These are phyloP conservation scores for Leersia perrieri DNA, from an alignment of 176 grass and related monocot species.

Conservation along the genomic window DNA sequence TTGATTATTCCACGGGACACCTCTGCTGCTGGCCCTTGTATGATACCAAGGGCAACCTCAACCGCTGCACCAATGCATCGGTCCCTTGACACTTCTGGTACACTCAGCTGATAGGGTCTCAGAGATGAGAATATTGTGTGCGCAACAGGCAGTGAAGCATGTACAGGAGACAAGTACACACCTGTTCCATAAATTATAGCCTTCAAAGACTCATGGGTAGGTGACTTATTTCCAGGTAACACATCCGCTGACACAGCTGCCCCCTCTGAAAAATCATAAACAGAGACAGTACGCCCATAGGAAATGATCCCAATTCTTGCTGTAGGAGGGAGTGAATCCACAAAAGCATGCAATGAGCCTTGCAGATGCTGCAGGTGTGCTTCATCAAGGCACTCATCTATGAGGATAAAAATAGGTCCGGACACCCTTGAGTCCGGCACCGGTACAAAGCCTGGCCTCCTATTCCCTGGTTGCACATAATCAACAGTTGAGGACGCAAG, in stretches of 20 bases:
- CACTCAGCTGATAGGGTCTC: conserved; percentile 66
- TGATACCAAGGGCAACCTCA: conserved; percentile 83
- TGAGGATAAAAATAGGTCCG: conserved; percentile 80
- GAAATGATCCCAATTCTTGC: conserved; percentile 84
- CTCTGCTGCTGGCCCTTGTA: conserved; percentile 81
- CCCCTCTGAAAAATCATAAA: conserved; percentile 97
- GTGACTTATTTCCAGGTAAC: conserved; percentile 78
- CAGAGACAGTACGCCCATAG: conserved; percentile 85
- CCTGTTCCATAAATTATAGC: conserved; percentile 82
- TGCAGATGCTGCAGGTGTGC: conserved; percentile 90
- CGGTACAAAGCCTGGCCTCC: conserved; percentile 66
- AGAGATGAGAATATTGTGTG: conserved; percentile 96
- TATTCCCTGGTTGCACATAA: conserved; percentile 76
- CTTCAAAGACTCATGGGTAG: conserved; percentile 76
- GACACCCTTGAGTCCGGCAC: conserved; percentile 69
- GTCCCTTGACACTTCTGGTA: conserved; percentile 80
- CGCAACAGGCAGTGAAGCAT: conserved; percentile 82
- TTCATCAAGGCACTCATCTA: conserved; percentile 94
- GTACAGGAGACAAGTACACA: conserved; percentile 80
- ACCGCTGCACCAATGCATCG: conserved; percentile 89
- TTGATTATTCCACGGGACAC: conserved; percentile 88
- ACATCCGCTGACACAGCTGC: conserved; percentile 71
- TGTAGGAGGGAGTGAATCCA: conserved; percentile 72
- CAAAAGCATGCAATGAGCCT: conserved; percentile 97
- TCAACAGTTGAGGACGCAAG: conserved; percentile 58